Base-by-base conservation (phyloP, 2,329 filamentous ascomycete species). In the Colletotrichum somersetense region DNA sequence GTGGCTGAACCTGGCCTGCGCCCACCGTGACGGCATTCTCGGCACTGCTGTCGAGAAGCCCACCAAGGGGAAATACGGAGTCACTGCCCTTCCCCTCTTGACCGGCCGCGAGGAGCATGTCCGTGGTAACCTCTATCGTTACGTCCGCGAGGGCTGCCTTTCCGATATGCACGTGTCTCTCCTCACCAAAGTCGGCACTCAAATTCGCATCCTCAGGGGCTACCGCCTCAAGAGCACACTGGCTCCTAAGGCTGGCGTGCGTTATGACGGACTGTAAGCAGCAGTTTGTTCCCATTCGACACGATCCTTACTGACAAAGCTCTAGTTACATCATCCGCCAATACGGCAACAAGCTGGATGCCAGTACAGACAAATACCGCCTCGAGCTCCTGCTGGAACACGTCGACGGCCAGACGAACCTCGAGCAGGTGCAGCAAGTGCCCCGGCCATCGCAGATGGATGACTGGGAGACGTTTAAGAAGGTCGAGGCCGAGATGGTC, bases 201-300 rank as follows among this genome's bases (percentile, higher is more conserved):
- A 82, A 14, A 83, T 89, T 56, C 85, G 87, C 23, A 80, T 91
- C n/a, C 77, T 91, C 33, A 80, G 89, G 58, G 87, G 88, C 2
- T 80, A 86, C 72, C 79, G 78, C 42, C 80, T 90, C 26, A 83
- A 83, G 73, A 89, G 88, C 67, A 80, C 83, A 1, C 82, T 85
- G 68, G 87, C 88, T 5, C 89, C 89, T 1, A 76, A 77, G 46
- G 86, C 81, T 2, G 89, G 89, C 2, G 76, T 90, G 38, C 81
- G 89, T 71, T 90, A 89, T 73, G 89, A 91, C 76, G 89, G 89
- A 62, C 74, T 89, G 87, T 89, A 80, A 78, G 87, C 81, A 30
- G 8, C n/a, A 2, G 2, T 38, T 38, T 20, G n/a, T n/a, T 46
- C 2, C 8, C 11, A 11, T 26, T 46, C 12, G 12, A 53, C n/a